Evolutionary conservation across 116 monocot species (phyloP), one percentile per base, ranked within the genome.

Genomic region (Iris pallida): DNA sequence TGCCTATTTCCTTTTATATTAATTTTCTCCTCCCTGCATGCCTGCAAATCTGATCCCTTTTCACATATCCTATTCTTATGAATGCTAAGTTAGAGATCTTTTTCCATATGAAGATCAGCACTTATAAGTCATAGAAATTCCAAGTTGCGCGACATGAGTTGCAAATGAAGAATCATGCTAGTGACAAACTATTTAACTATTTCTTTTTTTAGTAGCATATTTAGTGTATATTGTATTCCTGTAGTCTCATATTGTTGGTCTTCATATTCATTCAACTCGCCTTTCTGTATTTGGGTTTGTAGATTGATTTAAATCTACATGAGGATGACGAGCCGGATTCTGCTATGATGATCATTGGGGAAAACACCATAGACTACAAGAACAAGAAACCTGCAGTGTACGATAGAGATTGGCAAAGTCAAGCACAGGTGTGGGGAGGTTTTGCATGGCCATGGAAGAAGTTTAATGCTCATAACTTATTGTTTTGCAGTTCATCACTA

Each of bases 351-450:
- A 41, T 61, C 16, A 42, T 49, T 11, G 16, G 60, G 12, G 55
- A 61, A 61, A 61, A 30, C 17, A 60, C 7, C 9, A 51, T 61
- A 30, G 61, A 49, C 16, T 61, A 51, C 51, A 71, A 71, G 48
- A 61, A 71, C 13, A 71, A 60, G 59, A 30, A 60, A 71, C 14
- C 40, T 61, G 16, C 16, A 20, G 47, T 8, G 42, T 51, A 52
- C 16, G 41, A 42, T 60, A 42, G n/a, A 5, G 40, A 49, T 8
- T n/a, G 30, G 41, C 71, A 48, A 61, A 41, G 15, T n/a, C 52
- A 71, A 71, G 5, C 42, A 71, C 30, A 71, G 61, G 71, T 71
- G 14, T 9, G n/a, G 4, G 40, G 20, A 71, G 13, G 15, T 42
- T 20, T 20, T 48, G 41, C 15, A 71, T 60, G 43, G 16, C 15